Evolutionary conservation across 2,329 filamentous ascomycete species (phyloP).

Genomic region (Phyllosticta paracitricarpa): DNA sequence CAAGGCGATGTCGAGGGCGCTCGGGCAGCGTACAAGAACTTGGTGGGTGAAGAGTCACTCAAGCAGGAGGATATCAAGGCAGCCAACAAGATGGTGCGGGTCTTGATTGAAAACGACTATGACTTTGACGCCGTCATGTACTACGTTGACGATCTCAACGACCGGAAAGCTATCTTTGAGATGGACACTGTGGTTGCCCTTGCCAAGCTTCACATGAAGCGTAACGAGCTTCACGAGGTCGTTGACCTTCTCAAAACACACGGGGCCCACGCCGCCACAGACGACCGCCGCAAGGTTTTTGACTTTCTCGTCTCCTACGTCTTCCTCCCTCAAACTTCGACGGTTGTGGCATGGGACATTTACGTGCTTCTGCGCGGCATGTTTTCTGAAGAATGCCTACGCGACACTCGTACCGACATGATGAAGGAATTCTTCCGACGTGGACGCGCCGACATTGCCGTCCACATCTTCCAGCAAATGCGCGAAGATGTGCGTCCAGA

Average conservation of each 20-base stretch:
- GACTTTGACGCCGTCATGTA: slow-evolving; percentile 61
- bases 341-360: slow-evolving; percentile 51
- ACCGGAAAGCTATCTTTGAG: slow-evolving; percentile 57
- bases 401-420: slow-evolving; percentile 54
- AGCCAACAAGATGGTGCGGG: slow-evolving; percentile 62
- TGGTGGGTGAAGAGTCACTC: slow-evolving; percentile 48
- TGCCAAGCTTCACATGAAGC: slow-evolving; percentile 62
- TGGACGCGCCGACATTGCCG: slow-evolving; percentile 72
- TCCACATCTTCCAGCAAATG: slow-evolving; percentile 87
- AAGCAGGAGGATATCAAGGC: slow-evolving; percentile 48
- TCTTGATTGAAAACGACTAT: slow-evolving; percentile 53
- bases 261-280: slow-evolving; percentile 57
- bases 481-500: slow-evolving; percentile 57
- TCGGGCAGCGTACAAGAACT: slow-evolving; percentile 51
- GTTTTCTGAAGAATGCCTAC: slow-evolving; percentile 51
- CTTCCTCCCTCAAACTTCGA: slow-evolving; percentile 49
- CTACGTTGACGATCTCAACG: slow-evolving; percentile 63
- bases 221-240: slow-evolving; percentile 68
- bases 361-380: slow-evolving; percentile 50
- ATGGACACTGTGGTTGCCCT: slow-evolving; percentile 65
- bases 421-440: slow-evolving; percentile 78
- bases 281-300: slow-evolving; percentile 58
- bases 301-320: slow-evolving; percentile 59
- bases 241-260: slow-evolving; percentile 74
- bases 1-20: slow-evolving; percentile 64